phyloP scores from a whole-genome alignment of 1,284 basidiomycete species.

The Cryptococcus sp. region DNA sequence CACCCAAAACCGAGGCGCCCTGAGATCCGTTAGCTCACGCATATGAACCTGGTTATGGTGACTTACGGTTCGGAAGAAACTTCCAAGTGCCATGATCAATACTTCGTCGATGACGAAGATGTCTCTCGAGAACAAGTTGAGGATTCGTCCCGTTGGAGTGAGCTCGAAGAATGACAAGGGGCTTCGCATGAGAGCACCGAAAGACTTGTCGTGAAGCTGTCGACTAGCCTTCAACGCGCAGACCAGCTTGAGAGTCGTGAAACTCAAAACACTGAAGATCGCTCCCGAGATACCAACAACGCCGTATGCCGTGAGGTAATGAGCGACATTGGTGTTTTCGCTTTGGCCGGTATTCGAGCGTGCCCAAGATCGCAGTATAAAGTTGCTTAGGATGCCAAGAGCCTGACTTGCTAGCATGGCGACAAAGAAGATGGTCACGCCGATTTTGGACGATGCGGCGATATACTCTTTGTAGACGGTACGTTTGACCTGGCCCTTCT shows the following conservation, averaged over 20 bases:
- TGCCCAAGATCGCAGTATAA: conserved; percentile 76
- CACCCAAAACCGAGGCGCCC: conserved; percentile 62
- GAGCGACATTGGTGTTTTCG: conserved; percentile 58
- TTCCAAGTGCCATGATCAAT: conserved; percentile 70
- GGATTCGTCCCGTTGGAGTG: conserved; percentile 68
- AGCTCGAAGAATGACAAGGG: conserved; percentile 85
- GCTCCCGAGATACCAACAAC: conserved; percentile 59
- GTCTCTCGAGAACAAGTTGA: conserved; percentile 81
- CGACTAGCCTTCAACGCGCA: conserved; percentile 75
- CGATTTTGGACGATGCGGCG: conserved; percentile 71
- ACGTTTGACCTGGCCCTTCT: conserved; percentile 78
- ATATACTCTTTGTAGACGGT: conserved; percentile 78
- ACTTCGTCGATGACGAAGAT: conserved; percentile 87
- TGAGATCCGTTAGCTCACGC: background rate
- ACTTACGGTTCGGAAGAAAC: conserved; percentile 62
- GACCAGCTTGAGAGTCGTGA: conserved; percentile 72
- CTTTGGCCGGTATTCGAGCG: conserved; percentile 68
- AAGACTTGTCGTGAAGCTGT: conserved; percentile 67
- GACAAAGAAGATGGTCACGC: conserved; percentile 69
- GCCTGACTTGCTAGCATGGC: conserved; percentile 58
- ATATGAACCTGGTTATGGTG: background rate
- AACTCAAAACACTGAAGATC: conserved; percentile 60
- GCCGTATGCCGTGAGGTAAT: conserved; percentile 47
- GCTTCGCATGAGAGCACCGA: conserved; percentile 71
- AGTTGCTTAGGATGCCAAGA: conserved; percentile 60